Percentiles rank a stretch among this genome's conserved stretches.
Conservation (phyloP, 2,329 filamentous ascomycete genomes). For the Metarhizium brunneum region DNA sequence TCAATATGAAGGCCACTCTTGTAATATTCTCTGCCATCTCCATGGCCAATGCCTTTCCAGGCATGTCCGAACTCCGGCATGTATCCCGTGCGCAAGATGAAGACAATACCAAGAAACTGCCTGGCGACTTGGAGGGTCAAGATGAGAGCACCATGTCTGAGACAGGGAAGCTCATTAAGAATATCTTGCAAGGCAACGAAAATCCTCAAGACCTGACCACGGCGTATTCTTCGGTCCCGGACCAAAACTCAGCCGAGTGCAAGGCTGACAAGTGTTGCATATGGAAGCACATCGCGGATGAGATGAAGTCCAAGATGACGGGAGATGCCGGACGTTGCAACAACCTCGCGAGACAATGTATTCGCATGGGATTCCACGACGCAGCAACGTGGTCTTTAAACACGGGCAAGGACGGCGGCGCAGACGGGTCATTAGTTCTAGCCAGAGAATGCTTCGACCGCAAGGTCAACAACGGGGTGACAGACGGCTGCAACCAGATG, state of each 20-base stretch:
- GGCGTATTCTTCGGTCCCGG: not conserved
- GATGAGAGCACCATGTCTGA: constrained; percentile 17
- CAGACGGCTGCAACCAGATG: constrained; percentile 28
- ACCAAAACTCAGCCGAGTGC: constrained; percentile 11
- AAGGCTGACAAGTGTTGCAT: constrained; percentile 29
- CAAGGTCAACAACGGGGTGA: constrained; percentile 35
- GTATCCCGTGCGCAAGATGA: constrained; percentile 1
- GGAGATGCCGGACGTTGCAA: constrained; percentile 28
- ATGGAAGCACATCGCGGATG: constrained; percentile 28
- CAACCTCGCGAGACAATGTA: constrained; percentile 26
- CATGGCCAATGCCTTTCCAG: constrained; percentile 4
- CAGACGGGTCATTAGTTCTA: constrained; percentile 33
- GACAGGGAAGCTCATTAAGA: constrained; percentile 21
- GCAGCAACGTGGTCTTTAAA: constrained; percentile 26
- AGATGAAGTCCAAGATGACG: constrained; percentile 25
- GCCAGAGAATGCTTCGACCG: constrained; percentile 25
- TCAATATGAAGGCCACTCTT: not conserved
- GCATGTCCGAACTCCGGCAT: constrained; percentile 4
- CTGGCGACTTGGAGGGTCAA: constrained; percentile 27
- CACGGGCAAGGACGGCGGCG: constrained; percentile 23
- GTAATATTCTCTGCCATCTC: constrained; percentile 6
- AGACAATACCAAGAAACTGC: constrained; percentile 9
- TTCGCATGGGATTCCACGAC: constrained; percentile 37
- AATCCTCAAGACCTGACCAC: not conserved
- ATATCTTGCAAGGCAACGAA: constrained; percentile 19